These are phyloP conservation scores for Trichosporon sp. DNA, from an alignment of 1,284 basidiomycete genomes.

Conservation along the genomic window DNA sequence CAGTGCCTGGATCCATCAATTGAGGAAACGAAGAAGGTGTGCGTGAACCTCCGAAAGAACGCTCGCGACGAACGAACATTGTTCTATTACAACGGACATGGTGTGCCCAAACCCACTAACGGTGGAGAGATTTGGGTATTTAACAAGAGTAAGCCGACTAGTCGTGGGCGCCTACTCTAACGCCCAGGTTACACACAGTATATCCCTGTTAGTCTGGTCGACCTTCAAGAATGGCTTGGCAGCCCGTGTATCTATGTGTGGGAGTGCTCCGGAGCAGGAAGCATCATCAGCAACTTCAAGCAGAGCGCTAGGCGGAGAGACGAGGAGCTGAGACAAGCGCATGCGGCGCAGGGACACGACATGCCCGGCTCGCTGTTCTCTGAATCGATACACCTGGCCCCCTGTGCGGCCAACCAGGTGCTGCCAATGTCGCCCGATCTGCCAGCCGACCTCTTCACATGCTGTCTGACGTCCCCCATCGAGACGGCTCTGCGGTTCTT, in stretches of 20 bases:
- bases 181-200: slow-evolving; percentile 84
- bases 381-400: slow-evolving; percentile 92
- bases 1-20: slow-evolving; percentile 88
- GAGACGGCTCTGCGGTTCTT: slow-evolving; percentile 96
- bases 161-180: slow-evolving; percentile 20
- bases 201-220: slow-evolving; percentile 92
- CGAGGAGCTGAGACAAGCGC: slow-evolving; percentile 62
- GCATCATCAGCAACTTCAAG: slow-evolving; percentile 89
- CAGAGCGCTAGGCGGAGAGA: slow-evolving; percentile 83
- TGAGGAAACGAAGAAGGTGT: slow-evolving; percentile 90
- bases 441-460: slow-evolving; percentile 95
- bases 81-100: slow-evolving; percentile 98
- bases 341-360: slow-evolving; percentile 57
- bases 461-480: slow-evolving; percentile 95
- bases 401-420: slow-evolving; percentile 87
- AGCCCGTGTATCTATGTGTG: slow-evolving; percentile 97
- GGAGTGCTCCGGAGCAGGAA: slow-evolving; percentile 96
- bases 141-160: slow-evolving; percentile 66
- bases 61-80: slow-evolving; percentile 93
- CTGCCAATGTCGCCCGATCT: slow-evolving; percentile 94
- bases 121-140: slow-evolving; percentile 99
- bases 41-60: slow-evolving; percentile 77
- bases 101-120: slow-evolving; percentile 93
- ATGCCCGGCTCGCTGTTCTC: slow-evolving; percentile 68
- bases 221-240: slow-evolving; percentile 87